phyloP scores from a whole-genome alignment of 495 filamentous ascomycete genomes.

The Astrothelium subdiscretum region DNA sequence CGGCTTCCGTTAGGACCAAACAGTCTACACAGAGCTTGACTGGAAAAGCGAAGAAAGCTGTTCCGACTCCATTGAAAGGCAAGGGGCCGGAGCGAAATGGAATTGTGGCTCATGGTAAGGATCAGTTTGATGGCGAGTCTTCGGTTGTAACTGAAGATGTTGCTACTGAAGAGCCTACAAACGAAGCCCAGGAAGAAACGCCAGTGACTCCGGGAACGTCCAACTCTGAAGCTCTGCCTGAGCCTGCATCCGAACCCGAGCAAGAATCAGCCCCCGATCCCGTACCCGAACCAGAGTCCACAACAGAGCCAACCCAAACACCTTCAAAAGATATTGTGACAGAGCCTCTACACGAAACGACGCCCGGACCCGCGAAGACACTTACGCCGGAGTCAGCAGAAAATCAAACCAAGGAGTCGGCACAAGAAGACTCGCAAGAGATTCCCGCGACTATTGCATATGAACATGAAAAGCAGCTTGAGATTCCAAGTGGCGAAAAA shows the following conservation, averaged over 20 bases:
- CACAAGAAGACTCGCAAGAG: background rate
- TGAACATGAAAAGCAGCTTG: too few species aligned
- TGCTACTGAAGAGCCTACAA: background rate
- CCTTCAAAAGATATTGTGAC: background rate
- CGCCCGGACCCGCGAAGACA: background rate
- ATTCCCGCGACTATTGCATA: background rate
- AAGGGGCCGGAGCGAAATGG: background rate
- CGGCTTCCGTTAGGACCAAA: background rate
- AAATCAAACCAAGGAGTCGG: background rate
- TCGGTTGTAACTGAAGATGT: background rate
- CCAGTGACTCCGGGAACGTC: background rate
- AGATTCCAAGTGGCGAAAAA: background rate
- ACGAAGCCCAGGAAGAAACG: background rate
- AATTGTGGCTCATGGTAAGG: background rate
- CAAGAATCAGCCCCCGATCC: background rate
- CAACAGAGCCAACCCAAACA: background rate
- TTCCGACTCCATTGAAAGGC: background rate
- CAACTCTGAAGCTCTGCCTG: background rate
- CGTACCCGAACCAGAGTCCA: background rate
- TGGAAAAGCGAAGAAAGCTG: background rate
- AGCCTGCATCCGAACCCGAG: background rate
- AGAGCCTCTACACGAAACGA: background rate
- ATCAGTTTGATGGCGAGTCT: background rate
- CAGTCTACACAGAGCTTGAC: background rate
- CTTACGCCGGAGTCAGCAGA: background rate